Conservation (phyloP, 371 early-diverging fungal genomes). For the Mucor plumbeus region DNA sequence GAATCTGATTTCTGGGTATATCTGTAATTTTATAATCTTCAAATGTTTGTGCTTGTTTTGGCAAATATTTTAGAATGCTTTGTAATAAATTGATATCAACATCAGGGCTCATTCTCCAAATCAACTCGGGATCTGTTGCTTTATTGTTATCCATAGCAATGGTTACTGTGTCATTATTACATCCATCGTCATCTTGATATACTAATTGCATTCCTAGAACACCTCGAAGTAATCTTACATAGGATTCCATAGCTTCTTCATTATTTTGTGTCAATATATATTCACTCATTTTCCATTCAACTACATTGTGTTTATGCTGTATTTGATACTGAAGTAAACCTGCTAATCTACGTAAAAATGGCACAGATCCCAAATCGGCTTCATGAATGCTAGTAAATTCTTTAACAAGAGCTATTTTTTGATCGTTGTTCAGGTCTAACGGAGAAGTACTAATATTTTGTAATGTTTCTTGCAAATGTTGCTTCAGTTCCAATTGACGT, state of each 20-base stretch:
- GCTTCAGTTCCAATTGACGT: constrained; percentile 22
- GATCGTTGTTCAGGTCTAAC: not conserved
- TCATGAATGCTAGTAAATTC: constrained; percentile 22
- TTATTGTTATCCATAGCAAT: constrained; percentile 14
- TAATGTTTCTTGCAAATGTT: constrained; percentile 21
- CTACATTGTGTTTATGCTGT: constrained; percentile 16
- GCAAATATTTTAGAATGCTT: constrained; percentile 7
- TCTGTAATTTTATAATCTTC: not conserved
- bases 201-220: constrained; percentile 32
- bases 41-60: not conserved
- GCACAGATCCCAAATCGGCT: constrained; percentile 29
- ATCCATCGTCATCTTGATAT: constrained; percentile 14
- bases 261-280: constrained; percentile 36
- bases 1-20: not conserved
- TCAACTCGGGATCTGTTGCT: constrained; percentile 4
- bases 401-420: constrained; percentile 26
- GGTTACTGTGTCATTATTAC: constrained; percentile 2
- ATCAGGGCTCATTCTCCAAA: constrained; percentile 35
- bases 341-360: constrained; percentile 29
- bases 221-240: constrained; percentile 26
- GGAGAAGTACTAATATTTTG: not conserved
- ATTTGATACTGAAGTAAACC: constrained; percentile 33
- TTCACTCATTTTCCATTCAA: constrained; percentile 35
- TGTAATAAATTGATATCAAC: not conserved
- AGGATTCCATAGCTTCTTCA: constrained; percentile 30